Evolutionary conservation across 2,329 filamentous ascomycete species (phyloP).

Genomic region (Botrytis sinoallii): DNA sequence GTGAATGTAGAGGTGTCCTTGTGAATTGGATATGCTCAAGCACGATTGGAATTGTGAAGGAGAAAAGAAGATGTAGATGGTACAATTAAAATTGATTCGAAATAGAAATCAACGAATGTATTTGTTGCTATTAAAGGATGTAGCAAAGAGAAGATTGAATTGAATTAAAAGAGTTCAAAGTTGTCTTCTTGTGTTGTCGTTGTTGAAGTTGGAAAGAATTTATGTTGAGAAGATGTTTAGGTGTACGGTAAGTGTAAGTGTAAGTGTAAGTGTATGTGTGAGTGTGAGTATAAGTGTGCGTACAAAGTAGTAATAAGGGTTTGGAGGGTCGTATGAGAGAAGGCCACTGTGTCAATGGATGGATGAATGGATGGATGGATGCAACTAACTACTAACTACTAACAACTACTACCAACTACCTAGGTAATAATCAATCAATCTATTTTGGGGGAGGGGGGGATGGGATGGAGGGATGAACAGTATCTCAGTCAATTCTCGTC

Average conservation of each 20-base stretch:
- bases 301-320: neutral
- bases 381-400: neutral
- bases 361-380: neutral
- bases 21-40: conserved; percentile 7
- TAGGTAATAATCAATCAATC: neutral
- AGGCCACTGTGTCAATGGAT: conserved; percentile 4
- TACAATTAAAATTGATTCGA: conserved; percentile 9
- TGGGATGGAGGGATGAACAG: too few relatives aligned
- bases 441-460: neutral
- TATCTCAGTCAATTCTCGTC: too few relatives aligned
- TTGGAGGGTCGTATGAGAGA: neutral
- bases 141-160: neutral
- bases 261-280: neutral
- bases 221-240: neutral
- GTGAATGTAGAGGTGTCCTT: conserved; percentile 1
- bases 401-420: neutral
- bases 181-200: neutral
- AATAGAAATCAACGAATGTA: conserved; percentile 5
- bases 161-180: neutral
- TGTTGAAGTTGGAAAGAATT: neutral
- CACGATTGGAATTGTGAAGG: neutral
- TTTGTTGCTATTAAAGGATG: conserved; percentile 6
- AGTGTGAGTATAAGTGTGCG: neutral
- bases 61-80: neutral
- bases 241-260: neutral